These are phyloP conservation scores for Raffaelea ambrosiae DNA, from an alignment of 2,329 filamentous ascomycete genomes.

Conservation along the genomic window DNA sequence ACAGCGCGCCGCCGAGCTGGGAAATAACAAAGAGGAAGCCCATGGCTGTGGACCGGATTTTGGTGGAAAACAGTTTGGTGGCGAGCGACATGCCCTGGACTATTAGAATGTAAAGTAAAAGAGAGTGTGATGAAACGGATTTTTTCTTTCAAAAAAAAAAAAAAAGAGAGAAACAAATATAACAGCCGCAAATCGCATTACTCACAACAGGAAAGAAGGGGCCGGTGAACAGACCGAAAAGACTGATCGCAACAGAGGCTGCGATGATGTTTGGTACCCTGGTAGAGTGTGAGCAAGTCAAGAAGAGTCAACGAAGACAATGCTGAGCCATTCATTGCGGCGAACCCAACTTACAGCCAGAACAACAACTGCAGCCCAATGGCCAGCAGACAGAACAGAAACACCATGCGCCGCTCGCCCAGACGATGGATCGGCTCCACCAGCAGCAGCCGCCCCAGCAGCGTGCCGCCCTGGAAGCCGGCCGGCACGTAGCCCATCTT, in stretches of 20 bases:
- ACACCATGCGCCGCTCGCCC: slow-evolving; percentile 49
- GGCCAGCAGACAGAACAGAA: slow-evolving; percentile 42
- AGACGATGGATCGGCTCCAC: slow-evolving; percentile 51
- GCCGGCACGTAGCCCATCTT: slow-evolving; percentile 55
- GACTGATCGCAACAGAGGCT: slow-evolving; percentile 42
- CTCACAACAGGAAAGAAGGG: slow-evolving; percentile 49
- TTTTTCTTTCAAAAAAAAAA: no score
- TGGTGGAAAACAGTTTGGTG: slow-evolving; percentile 37
- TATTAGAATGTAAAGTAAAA: not conserved
- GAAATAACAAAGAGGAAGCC: slow-evolving; percentile 48
- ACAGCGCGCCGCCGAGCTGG: slow-evolving; percentile 45
- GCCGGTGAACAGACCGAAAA: slow-evolving; percentile 49
- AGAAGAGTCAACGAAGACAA: not conserved
- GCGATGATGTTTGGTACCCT: slow-evolving; percentile 36
- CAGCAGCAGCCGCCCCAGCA: slow-evolving; percentile 47
- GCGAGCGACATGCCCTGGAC: slow-evolving; percentile 43
- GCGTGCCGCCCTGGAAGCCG: slow-evolving; percentile 48
- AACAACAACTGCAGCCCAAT: slow-evolving; percentile 40
- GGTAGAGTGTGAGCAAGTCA: not conserved
- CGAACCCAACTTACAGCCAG: not conserved
- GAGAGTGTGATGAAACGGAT: not conserved
- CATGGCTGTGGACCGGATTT: slow-evolving; percentile 26
- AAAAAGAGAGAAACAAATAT: not conserved
- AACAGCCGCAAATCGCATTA: no score
- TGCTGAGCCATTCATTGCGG: not conserved